Percentiles rank a stretch among this genome's conserved stretches.
These are phyloP conservation scores for Senna siamea DNA, from an alignment of 306 rosid species.

Conservation along the genomic window DNA sequence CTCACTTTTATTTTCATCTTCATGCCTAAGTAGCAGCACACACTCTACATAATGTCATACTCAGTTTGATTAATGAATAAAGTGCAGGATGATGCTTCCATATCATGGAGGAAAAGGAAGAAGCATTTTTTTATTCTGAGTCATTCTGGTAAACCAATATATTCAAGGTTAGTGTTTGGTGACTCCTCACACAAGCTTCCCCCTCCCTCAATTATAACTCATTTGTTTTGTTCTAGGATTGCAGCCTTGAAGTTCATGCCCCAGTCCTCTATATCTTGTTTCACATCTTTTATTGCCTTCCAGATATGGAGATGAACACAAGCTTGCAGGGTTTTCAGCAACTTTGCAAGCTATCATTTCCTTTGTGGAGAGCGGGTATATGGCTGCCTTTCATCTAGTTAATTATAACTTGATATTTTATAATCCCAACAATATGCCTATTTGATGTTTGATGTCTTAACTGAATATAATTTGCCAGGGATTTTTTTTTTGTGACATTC, in stretches of 20 bases:
- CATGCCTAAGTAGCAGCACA: conserved; percentile 18
- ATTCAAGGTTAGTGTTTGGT: conserved; percentile 70
- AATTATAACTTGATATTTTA: conserved; percentile 22
- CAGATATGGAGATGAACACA: conserved; percentile 96
- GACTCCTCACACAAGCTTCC: conserved; percentile 25
- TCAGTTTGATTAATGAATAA: conserved; percentile 59
- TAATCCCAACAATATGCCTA: neutral
- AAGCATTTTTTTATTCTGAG: conserved; percentile 86
- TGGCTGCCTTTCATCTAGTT: conserved; percentile 38
- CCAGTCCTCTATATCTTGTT: conserved; percentile 30
- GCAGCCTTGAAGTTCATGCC: conserved; percentile 24
- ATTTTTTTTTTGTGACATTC: conserved; percentile 31
- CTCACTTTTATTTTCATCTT: conserved; percentile 5
- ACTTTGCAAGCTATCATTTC: conserved; percentile 97
- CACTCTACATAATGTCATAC: conserved; percentile 40
- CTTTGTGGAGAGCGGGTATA: conserved; percentile 89
- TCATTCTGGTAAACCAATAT: conserved; percentile 94
- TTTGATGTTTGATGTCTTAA: conserved; percentile 2
- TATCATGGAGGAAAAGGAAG: conserved; percentile 96
- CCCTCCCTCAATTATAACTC: conserved; percentile 22
- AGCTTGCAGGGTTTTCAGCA: conserved; percentile 97
- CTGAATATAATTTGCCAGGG: conserved; percentile 30
- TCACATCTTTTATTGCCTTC: conserved; percentile 36
- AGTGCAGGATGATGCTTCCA: conserved; percentile 94
- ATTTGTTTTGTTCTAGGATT: conserved; percentile 22